These are phyloP conservation scores for Lachancea fermentati DNA, from an alignment of 805 yeast species.

Conservation along the genomic window DNA sequence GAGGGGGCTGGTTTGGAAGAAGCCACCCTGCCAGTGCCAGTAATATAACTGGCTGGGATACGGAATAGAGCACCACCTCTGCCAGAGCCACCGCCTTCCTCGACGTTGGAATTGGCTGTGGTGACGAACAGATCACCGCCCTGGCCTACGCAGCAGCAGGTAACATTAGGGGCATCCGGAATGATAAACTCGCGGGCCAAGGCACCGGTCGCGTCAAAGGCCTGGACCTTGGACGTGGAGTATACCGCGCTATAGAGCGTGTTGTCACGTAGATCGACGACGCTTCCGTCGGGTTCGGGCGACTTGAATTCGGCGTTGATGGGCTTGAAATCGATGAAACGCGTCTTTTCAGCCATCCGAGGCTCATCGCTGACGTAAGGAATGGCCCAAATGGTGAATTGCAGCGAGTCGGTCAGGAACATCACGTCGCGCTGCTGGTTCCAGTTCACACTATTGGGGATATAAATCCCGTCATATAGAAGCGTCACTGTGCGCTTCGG, in stretches of 20 bases:
- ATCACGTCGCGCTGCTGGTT: conserved; percentile 34
- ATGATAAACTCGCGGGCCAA: conserved; percentile 46
- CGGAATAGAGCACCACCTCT: conserved; percentile 58
- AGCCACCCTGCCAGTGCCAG: conserved; percentile 1
- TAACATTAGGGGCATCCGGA: conserved; percentile 58
- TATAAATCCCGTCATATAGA: conserved; percentile 38
- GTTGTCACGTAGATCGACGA: conserved; percentile 46
- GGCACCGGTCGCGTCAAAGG: conserved; percentile 45
- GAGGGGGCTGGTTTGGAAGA: conserved; percentile 10
- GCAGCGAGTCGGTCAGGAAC: conserved; percentile 51
- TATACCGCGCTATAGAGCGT: conserved; percentile 64
- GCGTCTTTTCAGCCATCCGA: conserved; percentile 21
- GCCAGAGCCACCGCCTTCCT: conserved; percentile 36
- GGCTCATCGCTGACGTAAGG: conserved; percentile 6
- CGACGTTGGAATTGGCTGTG: conserved; percentile 49
- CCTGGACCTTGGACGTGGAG: conserved; percentile 52
- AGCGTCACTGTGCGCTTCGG: conserved; percentile 24
- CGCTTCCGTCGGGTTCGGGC: conserved; percentile 80
- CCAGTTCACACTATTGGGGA: conserved; percentile 75
- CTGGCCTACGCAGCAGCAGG: conserved; percentile 64
- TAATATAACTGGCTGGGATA: conserved; percentile 19
- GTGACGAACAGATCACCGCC: conserved; percentile 62
- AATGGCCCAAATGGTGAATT: conserved; percentile 41
- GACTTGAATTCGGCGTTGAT: conserved; percentile 19
- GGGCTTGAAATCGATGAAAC: conserved; percentile 35